Base-by-base conservation (phyloP, 1,284 basidiomycete species). In the Cystobasidium sp. region DNA sequence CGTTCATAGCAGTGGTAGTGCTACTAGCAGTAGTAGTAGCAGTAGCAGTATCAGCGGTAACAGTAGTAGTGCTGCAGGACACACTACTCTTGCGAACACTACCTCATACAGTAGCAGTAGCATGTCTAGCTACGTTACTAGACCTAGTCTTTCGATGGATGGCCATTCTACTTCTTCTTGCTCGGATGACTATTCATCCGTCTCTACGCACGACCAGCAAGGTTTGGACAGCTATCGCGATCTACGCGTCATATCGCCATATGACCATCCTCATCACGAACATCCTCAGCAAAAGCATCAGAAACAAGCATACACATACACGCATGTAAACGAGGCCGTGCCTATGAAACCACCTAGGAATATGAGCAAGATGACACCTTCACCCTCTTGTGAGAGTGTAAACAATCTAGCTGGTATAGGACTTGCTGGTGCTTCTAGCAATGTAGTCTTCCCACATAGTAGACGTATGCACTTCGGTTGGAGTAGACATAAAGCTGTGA, bases 121-220 rank as follows among this genome's bases (percentile, higher is more conserved):
- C 39, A 59, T 59, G 56, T 41, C 56, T 41, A 59, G 56, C 56
- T 59, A 59, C 56, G 37, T 59, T n/a, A 59, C 37, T 43, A 59
- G 56, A 59, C 64, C 64, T 39, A 66, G 49, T 66, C 64, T 66
- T 4, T 66, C 64, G 18, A 66, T 66, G 64, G 64, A 66, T 47
- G 64, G 64, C 1, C 64, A 66, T 41, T 46, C 49, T 31, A 63
- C 61, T 16, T 16, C 49, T 51, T 51, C 49, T n/a, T 14, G 14
- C 12, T 14, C 14, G 18, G 64, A 66, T 49, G 64, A 66, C 14
- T 47, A 66, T 8, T 41, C 56, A 5, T 59, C 56, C n/a, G 37
- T 59, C 56, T 59, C 56, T 9, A 31, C 37, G 10, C 56, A 59
- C 20, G 14, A 16, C 20, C 10, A 24, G 9, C 37, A 39, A 18